Percentiles rank a stretch among this genome's conserved stretches.
These are phyloP conservation scores for Tulasnella sp. DNA, from an alignment of 768 basidiomycete species.

Conservation along the genomic window DNA sequence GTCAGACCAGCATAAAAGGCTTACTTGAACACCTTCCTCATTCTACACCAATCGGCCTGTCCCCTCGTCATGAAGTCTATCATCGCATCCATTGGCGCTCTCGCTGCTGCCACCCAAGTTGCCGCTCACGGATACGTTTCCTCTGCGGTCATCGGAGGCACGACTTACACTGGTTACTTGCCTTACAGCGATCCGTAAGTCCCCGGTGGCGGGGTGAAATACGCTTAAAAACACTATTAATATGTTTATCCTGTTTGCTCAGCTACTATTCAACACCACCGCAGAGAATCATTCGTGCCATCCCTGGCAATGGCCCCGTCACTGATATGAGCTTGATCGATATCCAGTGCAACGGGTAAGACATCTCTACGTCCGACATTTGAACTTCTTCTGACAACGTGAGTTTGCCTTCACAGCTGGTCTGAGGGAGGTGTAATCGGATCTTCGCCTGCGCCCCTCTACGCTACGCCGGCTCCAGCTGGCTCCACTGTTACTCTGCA, in stretches of 20 bases:
- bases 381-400: neutral
- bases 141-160: constrained; percentile 45
- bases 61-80: constrained; percentile 6
- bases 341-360: constrained; percentile 44
- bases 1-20: no score
- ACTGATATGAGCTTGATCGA: constrained; percentile 49
- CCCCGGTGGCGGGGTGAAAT: neutral
- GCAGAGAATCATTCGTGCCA: constrained; percentile 50
- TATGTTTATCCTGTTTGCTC: neutral
- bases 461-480: constrained; percentile 48
- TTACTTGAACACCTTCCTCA: neutral
- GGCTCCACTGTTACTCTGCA: constrained; percentile 49
- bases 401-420: neutral
- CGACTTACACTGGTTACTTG: constrained; percentile 48
- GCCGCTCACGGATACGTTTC: constrained; percentile 50
- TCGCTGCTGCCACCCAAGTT: constrained; percentile 37
- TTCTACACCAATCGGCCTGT: neutral
- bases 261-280: constrained; percentile 45
- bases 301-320: constrained; percentile 50
- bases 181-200: constrained; percentile 42
- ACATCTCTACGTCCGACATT: neutral
- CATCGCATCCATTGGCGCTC: constrained; percentile 22
- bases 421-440: constrained; percentile 42
- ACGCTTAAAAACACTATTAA: constrained; percentile 40
- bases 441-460: constrained; percentile 49